These are phyloP conservation scores for Aspergillus hortae DNA, from an alignment of 2,329 filamentous ascomycete species.

Conservation along the genomic window DNA sequence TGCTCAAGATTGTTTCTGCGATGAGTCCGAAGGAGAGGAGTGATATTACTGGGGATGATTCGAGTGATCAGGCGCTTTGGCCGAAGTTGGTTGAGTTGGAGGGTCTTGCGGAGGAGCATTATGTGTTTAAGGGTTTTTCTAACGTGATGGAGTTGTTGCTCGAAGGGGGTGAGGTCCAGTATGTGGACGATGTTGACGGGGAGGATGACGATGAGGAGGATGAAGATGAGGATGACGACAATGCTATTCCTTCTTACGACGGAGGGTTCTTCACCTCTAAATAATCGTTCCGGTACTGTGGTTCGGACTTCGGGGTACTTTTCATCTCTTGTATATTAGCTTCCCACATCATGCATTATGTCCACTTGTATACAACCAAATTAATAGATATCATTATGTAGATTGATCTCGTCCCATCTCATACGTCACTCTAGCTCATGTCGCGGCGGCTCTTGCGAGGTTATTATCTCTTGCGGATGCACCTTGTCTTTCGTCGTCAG, in stretches of 20 bases:
- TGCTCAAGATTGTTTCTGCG: background rate
- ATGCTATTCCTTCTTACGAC: background rate
- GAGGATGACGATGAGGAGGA: background rate
- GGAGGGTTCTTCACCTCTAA: too few relatives aligned
- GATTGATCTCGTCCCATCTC: too few relatives aligned
- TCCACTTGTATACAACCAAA: too few relatives aligned
- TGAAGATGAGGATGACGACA: background rate
- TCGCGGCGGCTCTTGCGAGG: background rate
- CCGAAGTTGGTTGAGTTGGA: background rate
- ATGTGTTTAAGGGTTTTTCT: background rate
- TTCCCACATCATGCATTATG: too few relatives aligned
- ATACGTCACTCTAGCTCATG: background rate
- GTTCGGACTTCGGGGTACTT: too few relatives aligned
- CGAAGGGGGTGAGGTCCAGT: background rate
- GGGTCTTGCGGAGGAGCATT: background rate
- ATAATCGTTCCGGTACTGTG: too few relatives aligned
- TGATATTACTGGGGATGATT: background rate
- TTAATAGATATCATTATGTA: too few relatives aligned
- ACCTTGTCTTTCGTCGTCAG: background rate
- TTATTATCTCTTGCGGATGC: constrained; percentile 1
- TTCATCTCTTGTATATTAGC: too few relatives aligned
- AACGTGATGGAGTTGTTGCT: background rate
- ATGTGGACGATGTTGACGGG: background rate
- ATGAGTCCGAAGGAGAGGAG: background rate
- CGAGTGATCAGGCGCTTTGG: background rate